Base-by-base conservation (phyloP, 2,329 filamentous ascomycete species). In the Colletotrichum sidae region DNA sequence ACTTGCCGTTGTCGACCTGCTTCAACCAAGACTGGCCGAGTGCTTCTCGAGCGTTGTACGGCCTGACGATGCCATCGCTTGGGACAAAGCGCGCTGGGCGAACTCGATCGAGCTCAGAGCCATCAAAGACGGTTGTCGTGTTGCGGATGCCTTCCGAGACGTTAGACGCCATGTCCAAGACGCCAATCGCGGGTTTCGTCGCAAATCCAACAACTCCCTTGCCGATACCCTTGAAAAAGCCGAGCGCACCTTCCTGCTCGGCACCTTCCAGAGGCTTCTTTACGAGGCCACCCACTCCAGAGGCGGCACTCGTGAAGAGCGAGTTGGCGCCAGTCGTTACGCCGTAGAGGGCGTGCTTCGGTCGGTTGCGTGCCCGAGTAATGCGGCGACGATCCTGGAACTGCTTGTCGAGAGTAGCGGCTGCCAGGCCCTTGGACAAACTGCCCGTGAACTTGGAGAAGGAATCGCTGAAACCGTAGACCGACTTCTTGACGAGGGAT, bases 21-120 rank as follows among this genome's bases (percentile, higher is more conserved):
- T 99, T 99, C 69, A 99, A 89, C 96, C 96, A 99, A 83, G 93
- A 97, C 77, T 99, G 96, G 1, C 96, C 96, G 3, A 99, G 88
- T 0, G 96, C 94, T 82, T 99, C 96, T 51, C 96, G 92, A 75
- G 97, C 92, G 60, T 90, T 94, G 83, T 97, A 99, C 0, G 96
- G 94, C 3, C 95, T 91, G 39, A 99, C 94, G 66, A 99, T 92
- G 45, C 96, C 96, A 76, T 99, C 95, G 46, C 90, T 88, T 13
- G 93, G 92, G 67, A 99, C 93, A 80, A 97, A 97, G 15, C 96
- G 92, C 6, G 94, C 92, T 55, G 97, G 86, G n/a, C 96, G 92
- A 33, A 97, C 94, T 53, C 96, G 93, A 72, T 99, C 96, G 7
- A 99, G 89, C 56, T 96, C 96, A 65, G 95, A 92, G 34, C 92